Base-by-base conservation (phyloP, 352 stramenopile genomes). In the Elongisporangium senticosum region DNA sequence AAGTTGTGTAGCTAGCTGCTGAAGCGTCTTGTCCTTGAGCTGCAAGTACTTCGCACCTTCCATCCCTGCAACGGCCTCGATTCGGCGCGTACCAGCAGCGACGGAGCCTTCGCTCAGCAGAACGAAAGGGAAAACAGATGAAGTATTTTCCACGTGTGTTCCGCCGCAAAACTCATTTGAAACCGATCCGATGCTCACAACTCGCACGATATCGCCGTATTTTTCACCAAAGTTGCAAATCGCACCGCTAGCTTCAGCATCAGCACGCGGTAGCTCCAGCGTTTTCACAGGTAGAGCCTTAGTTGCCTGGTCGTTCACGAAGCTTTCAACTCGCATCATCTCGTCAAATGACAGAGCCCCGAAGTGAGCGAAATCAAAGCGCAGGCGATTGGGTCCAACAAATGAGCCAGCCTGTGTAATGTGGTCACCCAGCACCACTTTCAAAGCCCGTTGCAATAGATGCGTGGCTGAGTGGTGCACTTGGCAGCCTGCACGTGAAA, bases 321-420 rank as follows among this genome's bases (percentile, higher is more conserved):
- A 68, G 11, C 59, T 55, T 61, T 90, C 74, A 13, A 92, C 79
- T 11, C 47, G 69, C n/a, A 56, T 63, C 50, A 94, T 65, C 55
- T 93, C 71, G 0, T 91, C 82, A 15, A 64, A 26, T 8, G 82
- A 80, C 24, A 94, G 56, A 0, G 69, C 73, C 10, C 83, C 79
- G 75, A 93, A 92, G 60, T 91, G 83, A 50, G 79, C 71, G 61
- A 95, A 94, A 63, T 95, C 84, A 57, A 94, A 95, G 21, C 82
- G 80, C 52, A 95, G 67, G 0, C 77, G 75, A 47, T 89, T 72
- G 10, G 56, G 59, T 22, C 69, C 67, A n/a, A 93, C 83, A 17
- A 78, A 75, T 6, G 80, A 93, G 1, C 86, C 86, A 47, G 68
- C 71, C 62, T 95, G 86, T 3, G 80, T 81, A 48, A 93, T 77